Percentiles rank a stretch among this genome's conserved stretches.
Evolutionary conservation across 2,329 filamentous ascomycete species (phyloP).

Genomic region (Fusarium staphyleae): DNA sequence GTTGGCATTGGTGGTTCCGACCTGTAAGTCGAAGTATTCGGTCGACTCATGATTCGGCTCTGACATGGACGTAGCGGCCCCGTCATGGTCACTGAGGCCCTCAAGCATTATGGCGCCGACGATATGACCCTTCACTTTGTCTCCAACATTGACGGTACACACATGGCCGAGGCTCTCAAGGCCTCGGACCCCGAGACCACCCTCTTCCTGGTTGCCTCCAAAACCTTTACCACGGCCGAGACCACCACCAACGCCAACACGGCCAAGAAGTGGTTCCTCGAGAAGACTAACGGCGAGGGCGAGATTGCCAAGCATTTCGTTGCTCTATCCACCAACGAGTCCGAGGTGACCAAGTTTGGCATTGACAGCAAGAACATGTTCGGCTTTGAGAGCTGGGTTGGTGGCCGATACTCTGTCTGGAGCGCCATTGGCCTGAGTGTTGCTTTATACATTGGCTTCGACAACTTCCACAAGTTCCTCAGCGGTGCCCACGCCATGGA

Average conservation of each 20-base stretch:
- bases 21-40: conserved; percentile 70
- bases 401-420: conserved; percentile 98
- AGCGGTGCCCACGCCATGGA: conserved; percentile 97
- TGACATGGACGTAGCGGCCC: conserved; percentile 70
- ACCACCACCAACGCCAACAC: conserved; percentile 97
- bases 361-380: conserved; percentile 99
- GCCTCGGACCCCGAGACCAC: conserved; percentile 94
- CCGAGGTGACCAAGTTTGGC: conserved; percentile 96
- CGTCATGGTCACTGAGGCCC: conserved; percentile 97
- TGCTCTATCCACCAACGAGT: conserved; percentile 93
- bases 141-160: conserved; percentile 98
- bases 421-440: conserved; percentile 97
- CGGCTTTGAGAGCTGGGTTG: conserved; percentile 98
- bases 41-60: neutral
- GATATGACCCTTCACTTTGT: conserved; percentile 95
- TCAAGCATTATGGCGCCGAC: conserved; percentile 90
- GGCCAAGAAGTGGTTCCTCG: conserved; percentile 95
- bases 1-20: conserved; percentile 98
- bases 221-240: conserved; percentile 99
- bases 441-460: conserved; percentile 91
- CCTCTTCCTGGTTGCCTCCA: conserved; percentile 98
- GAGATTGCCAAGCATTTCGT: conserved; percentile 99
- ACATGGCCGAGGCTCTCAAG: conserved; percentile 91
- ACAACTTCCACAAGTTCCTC: conserved; percentile 97
- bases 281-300: conserved; percentile 76